phyloP scores from a whole-genome alignment of 2,329 filamentous ascomycete genomes.

The Nannizzia gypsea region DNA sequence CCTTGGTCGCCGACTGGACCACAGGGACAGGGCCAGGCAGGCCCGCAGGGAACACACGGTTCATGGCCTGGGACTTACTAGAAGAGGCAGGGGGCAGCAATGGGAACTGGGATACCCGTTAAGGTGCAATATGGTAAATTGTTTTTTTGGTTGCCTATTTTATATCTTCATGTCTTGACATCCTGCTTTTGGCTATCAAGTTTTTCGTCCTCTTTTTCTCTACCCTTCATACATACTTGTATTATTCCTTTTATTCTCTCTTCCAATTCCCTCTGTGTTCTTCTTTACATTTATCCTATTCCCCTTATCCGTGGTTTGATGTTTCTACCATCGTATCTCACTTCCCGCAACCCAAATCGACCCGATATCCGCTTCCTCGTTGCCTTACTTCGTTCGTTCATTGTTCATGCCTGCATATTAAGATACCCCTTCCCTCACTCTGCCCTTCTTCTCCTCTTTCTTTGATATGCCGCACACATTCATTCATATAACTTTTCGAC shows the following conservation, averaged over 20 bases:
- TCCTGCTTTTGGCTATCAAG: neutral
- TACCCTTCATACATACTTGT: neutral
- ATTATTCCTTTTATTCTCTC: neutral
- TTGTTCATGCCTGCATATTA: neutral
- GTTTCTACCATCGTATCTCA: neutral
- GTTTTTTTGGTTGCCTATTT: neutral
- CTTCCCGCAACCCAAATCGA: neutral
- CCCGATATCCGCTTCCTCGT: neutral
- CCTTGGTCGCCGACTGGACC: neutral
- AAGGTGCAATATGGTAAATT: neutral
- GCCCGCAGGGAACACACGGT: neutral
- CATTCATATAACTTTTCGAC: conserved; percentile 8
- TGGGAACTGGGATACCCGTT: neutral
- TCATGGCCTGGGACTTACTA: conserved; percentile 1
- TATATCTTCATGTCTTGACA: neutral
- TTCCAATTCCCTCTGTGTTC: neutral
- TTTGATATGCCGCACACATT: conserved; percentile 17
- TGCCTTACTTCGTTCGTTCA: neutral
- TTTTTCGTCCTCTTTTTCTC: neutral
- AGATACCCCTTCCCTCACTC: conserved; percentile 1
- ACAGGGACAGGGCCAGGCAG: neutral
- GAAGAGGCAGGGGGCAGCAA: neutral
- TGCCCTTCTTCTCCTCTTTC: neutral
- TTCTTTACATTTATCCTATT: too few relatives aligned
- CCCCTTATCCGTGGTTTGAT: neutral